Conservation (phyloP, 2,329 filamentous ascomycete species). For the Teratosphaeria pseudoeucalypti region DNA sequence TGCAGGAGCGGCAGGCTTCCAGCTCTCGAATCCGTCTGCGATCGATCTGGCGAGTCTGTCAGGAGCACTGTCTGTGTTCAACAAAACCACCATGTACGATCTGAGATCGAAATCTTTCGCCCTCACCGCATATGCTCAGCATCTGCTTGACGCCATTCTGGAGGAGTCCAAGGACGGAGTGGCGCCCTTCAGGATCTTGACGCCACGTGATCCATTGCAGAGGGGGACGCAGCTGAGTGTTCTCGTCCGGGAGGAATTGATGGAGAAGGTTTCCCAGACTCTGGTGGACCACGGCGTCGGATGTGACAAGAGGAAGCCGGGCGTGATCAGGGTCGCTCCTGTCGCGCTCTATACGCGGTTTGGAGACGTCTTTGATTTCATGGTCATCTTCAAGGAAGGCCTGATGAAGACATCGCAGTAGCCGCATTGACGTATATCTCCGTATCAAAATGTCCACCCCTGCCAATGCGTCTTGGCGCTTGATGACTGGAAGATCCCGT, state of each 20-base stretch:
- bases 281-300: constrained; percentile 62
- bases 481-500: background rate
- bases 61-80: constrained; percentile 56
- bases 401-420: constrained; percentile 4
- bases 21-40: constrained; percentile 73
- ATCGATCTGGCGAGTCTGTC: constrained; percentile 62
- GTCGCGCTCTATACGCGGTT: constrained; percentile 77
- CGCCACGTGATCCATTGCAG: constrained; percentile 55
- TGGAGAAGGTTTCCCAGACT: constrained; percentile 55
- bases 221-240: constrained; percentile 56
- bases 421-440: background rate
- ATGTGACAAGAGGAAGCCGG: constrained; percentile 74
- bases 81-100: constrained; percentile 56
- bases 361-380: constrained; percentile 58
- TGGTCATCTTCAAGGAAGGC: constrained; percentile 41
- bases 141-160: constrained; percentile 40
- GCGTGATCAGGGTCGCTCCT: constrained; percentile 74
- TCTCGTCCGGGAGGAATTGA: constrained; percentile 53
- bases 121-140: constrained; percentile 67
- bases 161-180: constrained; percentile 7
- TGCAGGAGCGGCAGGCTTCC: constrained; percentile 67
- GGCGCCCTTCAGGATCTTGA: constrained; percentile 45
- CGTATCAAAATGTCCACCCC: background rate
- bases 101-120: constrained; percentile 61
- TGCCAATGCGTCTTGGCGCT: background rate